Evolutionary conservation across 257 asterid species (phyloP).

Genomic region (Leonotis leonurus): DNA sequence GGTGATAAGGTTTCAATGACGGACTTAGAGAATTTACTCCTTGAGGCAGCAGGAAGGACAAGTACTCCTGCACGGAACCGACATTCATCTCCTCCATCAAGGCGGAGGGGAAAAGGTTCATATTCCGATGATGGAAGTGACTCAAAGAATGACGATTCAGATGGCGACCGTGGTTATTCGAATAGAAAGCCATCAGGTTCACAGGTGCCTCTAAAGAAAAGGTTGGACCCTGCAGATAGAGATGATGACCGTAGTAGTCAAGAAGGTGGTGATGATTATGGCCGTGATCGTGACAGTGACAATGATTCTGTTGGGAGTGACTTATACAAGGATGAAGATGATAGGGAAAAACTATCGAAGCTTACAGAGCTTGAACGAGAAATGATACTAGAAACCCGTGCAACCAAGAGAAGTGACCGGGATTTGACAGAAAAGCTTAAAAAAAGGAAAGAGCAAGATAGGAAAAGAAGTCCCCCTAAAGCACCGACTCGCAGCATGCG

Average conservation of each 20-base stretch:
- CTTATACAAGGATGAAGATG: constrained; percentile 83
- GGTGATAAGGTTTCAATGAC: constrained; percentile 47
- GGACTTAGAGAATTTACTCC: constrained; percentile 74
- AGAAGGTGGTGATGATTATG: constrained; percentile 64
- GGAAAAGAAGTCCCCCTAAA: constrained; percentile 69
- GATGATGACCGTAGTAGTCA: constrained; percentile 66
- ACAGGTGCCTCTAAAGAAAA: constrained; percentile 87
- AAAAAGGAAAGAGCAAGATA: constrained; percentile 42
- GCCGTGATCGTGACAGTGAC: constrained; percentile 64
- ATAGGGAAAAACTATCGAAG: constrained; percentile 74
- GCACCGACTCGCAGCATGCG: constrained; percentile 72
- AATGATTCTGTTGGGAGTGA: constrained; percentile 96
- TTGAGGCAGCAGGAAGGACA: constrained; percentile 93
- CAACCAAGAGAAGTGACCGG: constrained; percentile 77
- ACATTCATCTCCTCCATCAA: constrained; percentile 65
- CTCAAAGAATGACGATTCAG: constrained; percentile 78
- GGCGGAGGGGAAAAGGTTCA: constrained; percentile 49
- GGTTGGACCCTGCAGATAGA: constrained; percentile 70
- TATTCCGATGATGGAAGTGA: constrained; percentile 84
- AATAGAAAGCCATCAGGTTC: constrained; percentile 70
- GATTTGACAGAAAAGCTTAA: constrained; percentile 63
- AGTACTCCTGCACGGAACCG: constrained; percentile 52
- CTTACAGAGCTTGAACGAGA: constrained; percentile 89
- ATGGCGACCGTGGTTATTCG: constrained; percentile 69
- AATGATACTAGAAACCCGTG: constrained; percentile 80